Evolutionary conservation across 371 early-diverging fungal species (phyloP).

Genomic region (Mucor racemosus): DNA sequence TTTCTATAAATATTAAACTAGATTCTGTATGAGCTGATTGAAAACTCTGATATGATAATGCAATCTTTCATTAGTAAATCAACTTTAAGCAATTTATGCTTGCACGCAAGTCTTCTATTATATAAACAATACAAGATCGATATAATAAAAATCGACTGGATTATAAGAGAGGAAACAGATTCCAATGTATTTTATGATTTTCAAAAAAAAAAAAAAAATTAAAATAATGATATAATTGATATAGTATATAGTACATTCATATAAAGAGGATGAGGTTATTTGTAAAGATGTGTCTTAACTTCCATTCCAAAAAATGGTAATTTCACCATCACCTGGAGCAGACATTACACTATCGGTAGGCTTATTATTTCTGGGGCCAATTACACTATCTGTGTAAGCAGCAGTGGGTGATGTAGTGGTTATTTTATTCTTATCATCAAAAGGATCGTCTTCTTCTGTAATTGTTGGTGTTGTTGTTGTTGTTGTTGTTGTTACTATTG

Average conservation of each 20-base stretch:
- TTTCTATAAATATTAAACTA: too few relatives aligned
- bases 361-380: slow-evolving; percentile 5
- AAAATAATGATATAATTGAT: not conserved
- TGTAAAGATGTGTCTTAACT: slow-evolving; percentile 8
- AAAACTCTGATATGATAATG: too few relatives aligned
- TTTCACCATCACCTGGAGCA: slow-evolving; percentile 53
- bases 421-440: slow-evolving; percentile 42
- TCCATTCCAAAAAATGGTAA: slow-evolving; percentile 56
- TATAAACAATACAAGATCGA: too few relatives aligned
- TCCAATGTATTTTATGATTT: too few relatives aligned
- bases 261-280: not conserved
- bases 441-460: slow-evolving; percentile 4
- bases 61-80: too few relatives aligned
- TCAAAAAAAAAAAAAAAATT: too few relatives aligned
- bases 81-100: too few relatives aligned
- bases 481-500: slow-evolving; percentile 5
- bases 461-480: not conserved
- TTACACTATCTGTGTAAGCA: not conserved
- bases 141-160: too few relatives aligned
- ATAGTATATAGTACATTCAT: not conserved
- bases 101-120: too few relatives aligned
- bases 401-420: not conserved
- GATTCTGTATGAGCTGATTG: too few relatives aligned
- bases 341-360: slow-evolving; percentile 44
- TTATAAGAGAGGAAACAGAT: too few relatives aligned